Percentiles rank a stretch among this genome's conserved stretches.
Conservation (phyloP, 2,329 filamentous ascomycete species). For the Paecilomyces niveus region DNA sequence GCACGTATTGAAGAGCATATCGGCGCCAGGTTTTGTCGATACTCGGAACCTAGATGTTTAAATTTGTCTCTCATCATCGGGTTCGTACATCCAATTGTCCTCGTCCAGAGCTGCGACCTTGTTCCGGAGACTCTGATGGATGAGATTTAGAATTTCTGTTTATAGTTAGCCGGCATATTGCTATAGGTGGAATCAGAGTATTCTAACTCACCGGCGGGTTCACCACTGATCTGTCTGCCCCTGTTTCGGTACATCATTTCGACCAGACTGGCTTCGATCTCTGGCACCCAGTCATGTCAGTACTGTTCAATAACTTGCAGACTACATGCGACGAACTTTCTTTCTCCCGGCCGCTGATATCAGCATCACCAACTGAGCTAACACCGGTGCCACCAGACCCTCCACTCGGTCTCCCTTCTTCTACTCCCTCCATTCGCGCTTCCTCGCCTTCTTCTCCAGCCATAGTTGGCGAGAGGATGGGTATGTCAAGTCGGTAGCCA, state of each 20-base stretch:
- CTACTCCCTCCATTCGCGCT: conserved; percentile 30
- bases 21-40: neutral
- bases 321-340: conserved; percentile 27
- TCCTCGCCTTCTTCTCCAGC: conserved; percentile 30
- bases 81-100: conserved; percentile 88
- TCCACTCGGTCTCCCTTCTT: conserved; percentile 47
- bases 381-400: conserved; percentile 50
- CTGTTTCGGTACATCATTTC: conserved; percentile 36
- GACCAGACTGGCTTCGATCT: conserved; percentile 40
- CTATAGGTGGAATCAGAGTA: conserved; percentile 5
- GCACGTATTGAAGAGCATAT: neutral
- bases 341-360: conserved; percentile 27
- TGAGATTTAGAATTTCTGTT: conserved; percentile 62
- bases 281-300: conserved; percentile 15
- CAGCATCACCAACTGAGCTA: conserved; percentile 32
- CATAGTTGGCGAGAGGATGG: conserved; percentile 30
- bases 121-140: conserved; percentile 62
- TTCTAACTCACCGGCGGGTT: conserved; percentile 54
- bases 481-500: conserved; percentile 41
- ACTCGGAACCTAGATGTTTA: conserved; percentile 8
- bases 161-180: conserved; percentile 11
- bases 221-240: conserved; percentile 48
- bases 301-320: neutral
- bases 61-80: conserved; percentile 46
- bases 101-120: conserved; percentile 69